Conservation (phyloP, 140 eudicot species). For the Stevia rebaudiana region DNA sequence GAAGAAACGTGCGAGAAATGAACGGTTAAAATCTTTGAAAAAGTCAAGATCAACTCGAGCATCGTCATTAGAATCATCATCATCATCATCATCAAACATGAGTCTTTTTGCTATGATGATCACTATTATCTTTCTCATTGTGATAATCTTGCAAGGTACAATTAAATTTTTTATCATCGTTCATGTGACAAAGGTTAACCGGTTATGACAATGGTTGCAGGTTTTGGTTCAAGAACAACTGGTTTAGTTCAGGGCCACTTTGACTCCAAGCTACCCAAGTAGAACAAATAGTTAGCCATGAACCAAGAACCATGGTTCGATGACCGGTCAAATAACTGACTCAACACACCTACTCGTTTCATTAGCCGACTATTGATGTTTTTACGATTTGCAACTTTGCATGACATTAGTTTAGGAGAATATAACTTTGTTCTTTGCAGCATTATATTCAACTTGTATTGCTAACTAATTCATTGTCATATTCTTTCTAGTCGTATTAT, state of each 20-base stretch:
- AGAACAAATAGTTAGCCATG: background rate
- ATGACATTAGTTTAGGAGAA: background rate
- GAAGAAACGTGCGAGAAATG: conserved; percentile 47
- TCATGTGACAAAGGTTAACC: background rate
- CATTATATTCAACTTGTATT: background rate
- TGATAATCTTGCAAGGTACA: conserved; percentile 53
- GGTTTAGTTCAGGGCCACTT: background rate
- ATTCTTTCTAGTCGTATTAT: background rate
- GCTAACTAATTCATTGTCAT: background rate
- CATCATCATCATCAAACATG: conserved; percentile 12
- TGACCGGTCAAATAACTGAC: background rate
- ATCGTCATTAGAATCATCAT: background rate
- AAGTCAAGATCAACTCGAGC: conserved; percentile 30
- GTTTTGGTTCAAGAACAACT: conserved; percentile 15
- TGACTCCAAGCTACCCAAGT: background rate
- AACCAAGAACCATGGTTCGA: background rate
- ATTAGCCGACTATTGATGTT: background rate
- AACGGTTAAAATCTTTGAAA: conserved; percentile 44
- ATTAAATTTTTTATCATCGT: background rate
- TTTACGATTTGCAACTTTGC: background rate
- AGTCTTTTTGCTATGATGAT: conserved; percentile 40
- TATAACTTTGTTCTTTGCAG: background rate
- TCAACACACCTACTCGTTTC: background rate
- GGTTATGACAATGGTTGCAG: conserved; percentile 11
- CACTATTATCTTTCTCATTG: conserved; percentile 39